These are phyloP conservation scores for Colletotrichum tropicicola DNA, from an alignment of 2,329 filamentous ascomycete genomes.

Conservation along the genomic window DNA sequence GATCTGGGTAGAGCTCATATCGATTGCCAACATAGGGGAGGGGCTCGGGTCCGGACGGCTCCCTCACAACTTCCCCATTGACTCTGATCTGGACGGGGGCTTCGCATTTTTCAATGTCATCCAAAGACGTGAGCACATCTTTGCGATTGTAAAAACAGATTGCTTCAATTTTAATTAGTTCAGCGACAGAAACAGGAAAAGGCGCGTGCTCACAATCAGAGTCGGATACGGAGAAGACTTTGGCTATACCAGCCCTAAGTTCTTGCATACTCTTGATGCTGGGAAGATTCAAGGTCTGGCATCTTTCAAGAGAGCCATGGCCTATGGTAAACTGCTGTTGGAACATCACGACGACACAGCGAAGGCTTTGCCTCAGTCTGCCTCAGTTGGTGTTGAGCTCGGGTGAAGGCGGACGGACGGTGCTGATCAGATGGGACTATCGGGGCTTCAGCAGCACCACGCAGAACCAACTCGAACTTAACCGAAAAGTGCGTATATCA, in stretches of 20 bases:
- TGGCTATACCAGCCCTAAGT: slow-evolving; percentile 6
- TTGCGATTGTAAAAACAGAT: slow-evolving; percentile 9
- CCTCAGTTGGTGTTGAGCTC: no score
- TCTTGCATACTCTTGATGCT: slow-evolving; percentile 16
- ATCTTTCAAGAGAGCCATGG: not conserved
- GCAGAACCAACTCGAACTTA: no score
- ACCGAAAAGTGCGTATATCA: no score
- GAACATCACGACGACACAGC: not conserved
- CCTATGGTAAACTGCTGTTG: slow-evolving; percentile 14
- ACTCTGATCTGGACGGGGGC: slow-evolving; percentile 5
- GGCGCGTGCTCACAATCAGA: slow-evolving; percentile 4
- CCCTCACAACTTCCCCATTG: slow-evolving; percentile 4
- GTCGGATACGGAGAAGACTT: slow-evolving; percentile 2
- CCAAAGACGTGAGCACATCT: not conserved
- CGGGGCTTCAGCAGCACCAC: no score
- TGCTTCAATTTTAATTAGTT: not conserved
- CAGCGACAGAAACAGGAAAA: not conserved
- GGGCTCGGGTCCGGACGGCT: not conserved
- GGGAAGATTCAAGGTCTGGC: not conserved
- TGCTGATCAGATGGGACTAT: no score
- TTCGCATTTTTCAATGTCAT: slow-evolving; percentile 5
- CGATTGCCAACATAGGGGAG: slow-evolving; percentile 5
- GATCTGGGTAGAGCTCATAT: slow-evolving; percentile 16
- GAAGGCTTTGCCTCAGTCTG: no score
- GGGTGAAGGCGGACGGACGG: no score